Base-by-base conservation (phyloP, 495 filamentous ascomycete species). In the Penicillium cinerascens region DNA sequence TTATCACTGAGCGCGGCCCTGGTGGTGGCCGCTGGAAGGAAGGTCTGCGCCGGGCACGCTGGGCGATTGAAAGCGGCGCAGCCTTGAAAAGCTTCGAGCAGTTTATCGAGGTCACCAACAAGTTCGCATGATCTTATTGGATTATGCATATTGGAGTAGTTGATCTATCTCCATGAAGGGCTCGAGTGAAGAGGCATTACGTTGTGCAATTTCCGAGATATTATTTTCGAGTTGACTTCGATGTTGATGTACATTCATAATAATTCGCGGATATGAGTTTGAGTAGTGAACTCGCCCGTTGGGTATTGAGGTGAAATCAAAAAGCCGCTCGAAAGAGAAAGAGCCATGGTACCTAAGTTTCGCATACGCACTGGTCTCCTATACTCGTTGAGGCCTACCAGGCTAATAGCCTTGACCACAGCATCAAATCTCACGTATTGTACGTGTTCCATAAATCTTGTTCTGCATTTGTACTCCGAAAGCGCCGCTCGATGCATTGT, bases 1-100 rank as follows among this genome's bases (percentile, higher is more conserved):
- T 95, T 22, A 80, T 95, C 52, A 81, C 65, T 26, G 89, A 95
- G 65, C 75, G 83, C 26, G 91, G 91, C 2, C 91, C 91, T 5
- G 91, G 87, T 10, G 89, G 89, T 22, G 82, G 85, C 13, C 78
- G 92, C 54, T 97, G 93, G 95, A 97, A 90, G 73, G 90, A 93
- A 61, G 95, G 92, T 38, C 82, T 96, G 13, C 76, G 92, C 53
- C 78, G 87, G 55, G 95, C 92, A 10, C 78, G 83, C 64, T 92
- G 88, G 86, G 86, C 88, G 0, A 81, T 96, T 16, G 79, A 82
- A 69, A 95, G 87, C 65, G 91, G 91, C 36, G 78, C 82, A 60
- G 90, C 91, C 39, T 84, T 89, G 73, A 81, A 75, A 64, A 82
- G 86, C 67, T 89, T 89, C 75, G 77, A 73, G 33, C 65, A 69